These are phyloP conservation scores for Trichoderma aggressivum DNA, from an alignment of 2,329 filamentous ascomycete genomes.

Conservation along the genomic window DNA sequence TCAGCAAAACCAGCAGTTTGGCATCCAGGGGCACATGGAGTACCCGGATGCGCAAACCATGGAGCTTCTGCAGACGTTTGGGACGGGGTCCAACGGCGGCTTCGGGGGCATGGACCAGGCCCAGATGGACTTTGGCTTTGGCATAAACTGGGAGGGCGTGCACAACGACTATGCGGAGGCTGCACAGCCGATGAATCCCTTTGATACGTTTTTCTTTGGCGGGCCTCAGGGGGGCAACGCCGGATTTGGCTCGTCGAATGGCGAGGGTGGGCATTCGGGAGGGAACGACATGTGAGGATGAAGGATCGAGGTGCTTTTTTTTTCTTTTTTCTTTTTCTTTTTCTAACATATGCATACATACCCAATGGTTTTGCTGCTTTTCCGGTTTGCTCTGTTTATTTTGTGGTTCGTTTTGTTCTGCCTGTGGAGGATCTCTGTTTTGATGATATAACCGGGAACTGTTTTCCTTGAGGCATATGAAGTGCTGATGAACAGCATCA, in stretches of 20 bases:
- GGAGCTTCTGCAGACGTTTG: constrained; percentile 52
- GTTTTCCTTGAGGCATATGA: not conserved
- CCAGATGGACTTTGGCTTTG: constrained; percentile 63
- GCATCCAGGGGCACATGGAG: constrained; percentile 34
- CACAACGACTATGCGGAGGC: constrained; percentile 61
- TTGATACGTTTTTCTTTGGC: constrained; percentile 72
- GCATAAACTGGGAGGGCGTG: constrained; percentile 61
- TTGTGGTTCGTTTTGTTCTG: not conserved
- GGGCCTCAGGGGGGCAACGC: constrained; percentile 40
- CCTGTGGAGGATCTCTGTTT: not conserved
- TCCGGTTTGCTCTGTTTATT: not conserved
- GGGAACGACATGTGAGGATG: not conserved
- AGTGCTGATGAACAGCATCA: not conserved
- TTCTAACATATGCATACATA: not conserved
- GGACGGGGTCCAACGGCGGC: constrained; percentile 31
- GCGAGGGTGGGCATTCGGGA: not conserved
- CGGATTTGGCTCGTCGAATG: constrained; percentile 25
- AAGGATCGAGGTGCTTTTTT: too few species aligned
- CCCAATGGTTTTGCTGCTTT: not conserved
- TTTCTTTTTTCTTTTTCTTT: not conserved
- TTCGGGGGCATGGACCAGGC: constrained; percentile 39
- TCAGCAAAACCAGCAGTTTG: constrained; percentile 26
- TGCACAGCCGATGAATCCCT: constrained; percentile 62
- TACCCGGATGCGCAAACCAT: constrained; percentile 50
- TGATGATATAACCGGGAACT: not conserved